Evolutionary conservation across 2,329 filamentous ascomycete genomes (phyloP).

Genomic region (Alternaria arborescens): DNA sequence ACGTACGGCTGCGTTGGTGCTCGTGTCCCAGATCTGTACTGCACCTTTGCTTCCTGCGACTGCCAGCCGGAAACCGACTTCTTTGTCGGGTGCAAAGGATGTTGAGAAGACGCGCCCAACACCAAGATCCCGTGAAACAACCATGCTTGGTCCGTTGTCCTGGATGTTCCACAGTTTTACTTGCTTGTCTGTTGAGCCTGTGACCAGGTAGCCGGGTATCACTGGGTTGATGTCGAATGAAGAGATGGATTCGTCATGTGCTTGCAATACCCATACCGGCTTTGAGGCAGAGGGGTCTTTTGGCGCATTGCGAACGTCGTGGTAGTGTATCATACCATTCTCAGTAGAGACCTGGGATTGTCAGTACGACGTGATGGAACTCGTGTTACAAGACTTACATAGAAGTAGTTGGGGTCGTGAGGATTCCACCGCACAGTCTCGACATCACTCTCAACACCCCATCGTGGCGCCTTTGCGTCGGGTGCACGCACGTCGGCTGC

Average conservation of each 20-base stretch:
- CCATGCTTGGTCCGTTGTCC: slow-evolving; percentile 82
- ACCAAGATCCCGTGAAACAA: slow-evolving; percentile 89
- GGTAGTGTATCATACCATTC: slow-evolving; percentile 88
- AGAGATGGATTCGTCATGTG: slow-evolving; percentile 90
- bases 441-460: slow-evolving; percentile 95
- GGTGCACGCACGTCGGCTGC: slow-evolving; percentile 97
- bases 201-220: slow-evolving; percentile 92
- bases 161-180: slow-evolving; percentile 97
- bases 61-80: slow-evolving; percentile 90
- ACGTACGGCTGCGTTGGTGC: slow-evolving; percentile 88
- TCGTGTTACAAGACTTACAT: slow-evolving; percentile 60
- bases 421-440: slow-evolving; percentile 93
- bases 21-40: slow-evolving; percentile 95
- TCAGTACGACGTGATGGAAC: slow-evolving; percentile 24
- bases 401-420: slow-evolving; percentile 93
- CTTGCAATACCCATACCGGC: slow-evolving; percentile 92
- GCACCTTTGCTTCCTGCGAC: slow-evolving; percentile 94
- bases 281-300: slow-evolving; percentile 77
- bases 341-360: slow-evolving; percentile 73
- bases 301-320: slow-evolving; percentile 82
- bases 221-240: slow-evolving; percentile 90
- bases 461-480: slow-evolving; percentile 79
- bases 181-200: slow-evolving; percentile 90
- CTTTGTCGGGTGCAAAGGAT: slow-evolving; percentile 85
- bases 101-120: slow-evolving; percentile 95